A percentile compares a stretch with the other conserved stretches of the same genome.
phyloP scores from a whole-genome alignment of 2,329 filamentous ascomycete genomes.

The Calonectria pseudoturangicola region DNA sequence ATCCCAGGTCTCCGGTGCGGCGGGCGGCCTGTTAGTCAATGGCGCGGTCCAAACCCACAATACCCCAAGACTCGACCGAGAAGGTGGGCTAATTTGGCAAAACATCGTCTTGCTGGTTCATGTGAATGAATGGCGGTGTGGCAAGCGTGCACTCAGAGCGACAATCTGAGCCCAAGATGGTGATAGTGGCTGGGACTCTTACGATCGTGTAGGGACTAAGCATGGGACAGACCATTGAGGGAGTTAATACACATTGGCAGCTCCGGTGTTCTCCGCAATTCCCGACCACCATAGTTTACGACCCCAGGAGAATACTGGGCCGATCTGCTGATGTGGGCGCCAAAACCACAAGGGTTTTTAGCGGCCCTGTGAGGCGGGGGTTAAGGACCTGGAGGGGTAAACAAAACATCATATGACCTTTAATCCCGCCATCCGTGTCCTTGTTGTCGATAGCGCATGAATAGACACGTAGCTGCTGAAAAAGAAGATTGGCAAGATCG shows the following conservation, averaged over 20 bases:
- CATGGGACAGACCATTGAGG: conserved; percentile 16
- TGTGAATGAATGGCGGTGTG: conserved; percentile 34
- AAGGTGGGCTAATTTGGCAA: conserved; percentile 15
- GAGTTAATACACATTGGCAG: conserved; percentile 11
- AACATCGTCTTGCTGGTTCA: conserved; percentile 7
- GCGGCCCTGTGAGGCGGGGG: conserved; percentile 9
- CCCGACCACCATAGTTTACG: conserved; percentile 9
- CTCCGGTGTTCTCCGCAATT: conserved; percentile 17
- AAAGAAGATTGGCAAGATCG: neutral
- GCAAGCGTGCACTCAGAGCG: conserved; percentile 9
- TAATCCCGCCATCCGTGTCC: neutral
- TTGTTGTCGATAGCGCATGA: conserved; percentile 3
- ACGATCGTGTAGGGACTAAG: conserved; percentile 14
- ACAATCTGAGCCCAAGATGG: neutral
- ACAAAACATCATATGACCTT: conserved; percentile 17
- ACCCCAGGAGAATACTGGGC: conserved; percentile 27
- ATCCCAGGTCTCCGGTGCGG: neutral
- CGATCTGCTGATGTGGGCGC: conserved; percentile 32
- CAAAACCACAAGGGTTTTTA: conserved; percentile 21
- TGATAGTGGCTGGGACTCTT: conserved; percentile 12
- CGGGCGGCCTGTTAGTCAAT: neutral
- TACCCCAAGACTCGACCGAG: conserved; percentile 22
- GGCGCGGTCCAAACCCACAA: neutral
- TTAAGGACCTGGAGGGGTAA: conserved; percentile 4
- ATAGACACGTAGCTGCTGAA: neutral